Evolutionary conservation across 139 green algal genomes (phyloP).

Genomic region (Tetraselmis striata): DNA sequence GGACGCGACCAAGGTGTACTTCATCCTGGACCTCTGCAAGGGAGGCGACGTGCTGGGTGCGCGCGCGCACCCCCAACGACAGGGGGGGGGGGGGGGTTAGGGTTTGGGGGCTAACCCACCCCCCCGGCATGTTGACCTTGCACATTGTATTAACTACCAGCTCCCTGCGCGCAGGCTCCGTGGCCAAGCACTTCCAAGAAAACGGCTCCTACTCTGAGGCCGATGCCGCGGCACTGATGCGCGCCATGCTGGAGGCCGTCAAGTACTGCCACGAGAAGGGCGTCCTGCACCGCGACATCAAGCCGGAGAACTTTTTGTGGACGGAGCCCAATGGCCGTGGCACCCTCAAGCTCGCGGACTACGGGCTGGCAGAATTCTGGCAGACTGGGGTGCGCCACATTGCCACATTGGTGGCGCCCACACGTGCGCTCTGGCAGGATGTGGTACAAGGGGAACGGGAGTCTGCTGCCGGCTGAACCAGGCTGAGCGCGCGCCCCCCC

Average conservation of each 20-base stretch:
- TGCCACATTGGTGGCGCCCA: no score
- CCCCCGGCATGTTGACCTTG: no score
- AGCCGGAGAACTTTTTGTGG: slow-evolving; percentile 10
- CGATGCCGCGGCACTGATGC: background rate
- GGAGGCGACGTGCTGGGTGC: background rate
- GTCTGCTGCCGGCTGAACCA: no score
- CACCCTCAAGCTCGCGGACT: background rate
- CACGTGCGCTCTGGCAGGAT: no score
- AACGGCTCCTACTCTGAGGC: background rate
- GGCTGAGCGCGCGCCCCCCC: no score
- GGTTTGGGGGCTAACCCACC: no score
- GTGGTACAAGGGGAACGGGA: no score
- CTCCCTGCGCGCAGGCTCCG: background rate
- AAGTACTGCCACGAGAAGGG: slow-evolving; percentile 8
- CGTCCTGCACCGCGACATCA: slow-evolving; percentile 14
- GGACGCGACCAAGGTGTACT: background rate
- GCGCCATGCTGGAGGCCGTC: background rate
- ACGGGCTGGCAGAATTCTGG: background rate
- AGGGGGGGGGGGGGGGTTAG: background rate
- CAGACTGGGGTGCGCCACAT: background rate
- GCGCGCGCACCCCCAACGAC: background rate
- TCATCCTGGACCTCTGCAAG: background rate
- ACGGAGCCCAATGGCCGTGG: background rate
- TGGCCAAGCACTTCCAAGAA: background rate
- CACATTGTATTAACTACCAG: no score